These are phyloP conservation scores for Cotoneaster glaucophyllus DNA, from an alignment of 306 rosid species.

Conservation along the genomic window DNA sequence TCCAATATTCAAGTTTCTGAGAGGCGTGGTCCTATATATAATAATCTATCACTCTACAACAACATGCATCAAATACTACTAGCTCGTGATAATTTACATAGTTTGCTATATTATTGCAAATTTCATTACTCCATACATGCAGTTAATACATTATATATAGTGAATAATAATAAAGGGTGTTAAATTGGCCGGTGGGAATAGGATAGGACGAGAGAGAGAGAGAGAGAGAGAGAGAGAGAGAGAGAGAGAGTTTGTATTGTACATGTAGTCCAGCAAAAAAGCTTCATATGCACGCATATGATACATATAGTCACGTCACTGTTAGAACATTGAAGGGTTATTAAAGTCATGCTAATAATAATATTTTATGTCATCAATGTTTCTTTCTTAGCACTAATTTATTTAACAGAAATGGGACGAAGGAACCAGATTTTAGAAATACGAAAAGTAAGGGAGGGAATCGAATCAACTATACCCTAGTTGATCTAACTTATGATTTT, in stretches of 20 bases:
- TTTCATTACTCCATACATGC: not conserved
- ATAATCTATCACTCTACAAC: not conserved
- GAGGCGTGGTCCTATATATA: slow-evolving; percentile 11
- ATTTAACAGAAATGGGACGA: not conserved
- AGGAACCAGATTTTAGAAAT: not conserved
- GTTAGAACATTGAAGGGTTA: not conserved
- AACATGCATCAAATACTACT: not conserved
- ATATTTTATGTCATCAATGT: not conserved
- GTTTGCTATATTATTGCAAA: not conserved
- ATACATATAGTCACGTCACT: not conserved
- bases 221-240: not conserved
- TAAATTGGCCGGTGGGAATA: not conserved
- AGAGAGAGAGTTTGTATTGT: not conserved
- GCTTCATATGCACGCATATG: not conserved
- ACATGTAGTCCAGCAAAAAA: not conserved
- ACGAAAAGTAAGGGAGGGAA: not conserved
- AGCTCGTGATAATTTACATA: not conserved
- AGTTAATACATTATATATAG: not conserved
- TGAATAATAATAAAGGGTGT: not conserved
- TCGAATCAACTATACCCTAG: not conserved
- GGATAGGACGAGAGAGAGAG: not conserved
- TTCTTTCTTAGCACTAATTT: not conserved
- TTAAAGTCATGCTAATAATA: not conserved
- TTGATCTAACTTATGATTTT: not conserved
- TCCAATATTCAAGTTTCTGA: slow-evolving; percentile 11